A percentile compares a stretch with the other conserved stretches of the same genome.
Evolutionary conservation across 371 early-diverging fungal species (phyloP).

Genomic region (Mucor plumbeus): DNA sequence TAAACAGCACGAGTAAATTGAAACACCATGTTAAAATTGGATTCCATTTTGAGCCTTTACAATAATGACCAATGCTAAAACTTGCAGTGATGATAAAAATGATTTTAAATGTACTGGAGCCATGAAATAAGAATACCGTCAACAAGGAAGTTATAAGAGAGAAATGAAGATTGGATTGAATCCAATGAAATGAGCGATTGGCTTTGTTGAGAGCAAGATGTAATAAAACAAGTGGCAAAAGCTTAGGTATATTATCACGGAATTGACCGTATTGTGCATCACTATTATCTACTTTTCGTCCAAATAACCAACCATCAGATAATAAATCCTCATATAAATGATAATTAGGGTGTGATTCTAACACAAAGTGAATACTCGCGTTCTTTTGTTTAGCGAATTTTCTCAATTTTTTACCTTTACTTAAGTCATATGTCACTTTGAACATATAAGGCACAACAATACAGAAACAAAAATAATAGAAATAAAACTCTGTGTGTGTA

Average conservation of each 20-base stretch:
- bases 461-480: conserved; percentile 70
- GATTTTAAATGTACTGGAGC: conserved; percentile 74
- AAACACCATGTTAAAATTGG: conserved; percentile 81
- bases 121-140: conserved; percentile 61
- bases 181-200: conserved; percentile 32
- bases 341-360: conserved; percentile 63
- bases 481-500: conserved; percentile 64
- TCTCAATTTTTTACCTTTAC: conserved; percentile 50
- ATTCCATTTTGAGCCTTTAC: conserved; percentile 58
- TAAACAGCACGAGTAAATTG: conserved; percentile 75
- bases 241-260: conserved; percentile 72
- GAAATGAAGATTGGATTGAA: conserved; percentile 33
- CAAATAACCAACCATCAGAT: conserved; percentile 72
- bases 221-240: conserved; percentile 56
- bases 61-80: conserved; percentile 64
- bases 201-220: conserved; percentile 58
- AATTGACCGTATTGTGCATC: conserved; percentile 87
- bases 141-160: conserved; percentile 66
- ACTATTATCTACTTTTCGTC: conserved; percentile 77
- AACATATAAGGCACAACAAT: conserved; percentile 70
- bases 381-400: not conserved
- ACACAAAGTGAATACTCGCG: conserved; percentile 34
- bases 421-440: conserved; percentile 62
- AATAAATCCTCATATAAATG: conserved; percentile 55
- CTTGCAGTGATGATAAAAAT: conserved; percentile 62